Conservation (phyloP, 1,284 basidiomycete genomes). For the Moesziomyces parantarcticus region DNA sequence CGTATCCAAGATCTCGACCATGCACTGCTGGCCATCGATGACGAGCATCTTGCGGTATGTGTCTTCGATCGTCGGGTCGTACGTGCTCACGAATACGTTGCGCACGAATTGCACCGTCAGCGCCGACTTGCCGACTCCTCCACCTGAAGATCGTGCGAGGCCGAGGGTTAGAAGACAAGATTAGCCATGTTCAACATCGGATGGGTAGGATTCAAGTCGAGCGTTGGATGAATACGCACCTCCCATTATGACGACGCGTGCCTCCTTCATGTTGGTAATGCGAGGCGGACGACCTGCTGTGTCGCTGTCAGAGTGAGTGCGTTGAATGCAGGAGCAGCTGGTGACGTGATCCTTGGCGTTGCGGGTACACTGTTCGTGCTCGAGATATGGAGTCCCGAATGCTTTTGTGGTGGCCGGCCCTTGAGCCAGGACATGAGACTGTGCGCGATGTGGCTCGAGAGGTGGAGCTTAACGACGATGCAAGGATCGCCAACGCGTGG, state of each 20-base stretch:
- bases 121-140: slow-evolving; percentile 63
- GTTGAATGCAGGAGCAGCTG: neutral
- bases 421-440: too few relatives aligned
- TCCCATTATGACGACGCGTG: slow-evolving; percentile 60
- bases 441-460: too few relatives aligned
- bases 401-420: too few relatives aligned
- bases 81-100: slow-evolving; percentile 60
- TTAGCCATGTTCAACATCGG: too few relatives aligned
- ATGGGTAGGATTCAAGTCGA: neutral
- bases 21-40: slow-evolving; percentile 58
- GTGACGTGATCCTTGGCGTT: too few relatives aligned
- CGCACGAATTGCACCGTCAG: slow-evolving; percentile 61
- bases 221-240: slow-evolving; percentile 21
- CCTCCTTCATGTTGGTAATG: slow-evolving; percentile 48
- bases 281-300: neutral
- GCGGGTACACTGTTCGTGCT: too few relatives aligned
- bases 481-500: too few relatives aligned
- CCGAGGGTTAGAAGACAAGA: too few relatives aligned
- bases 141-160: slow-evolving; percentile 23
- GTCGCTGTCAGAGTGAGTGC: neutral
- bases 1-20: slow-evolving; percentile 63
- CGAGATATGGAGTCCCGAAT: too few relatives aligned
- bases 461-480: too few relatives aligned
- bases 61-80: slow-evolving; percentile 65
- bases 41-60: slow-evolving; percentile 58